Evolutionary conservation across 352 stramenopile genomes (phyloP).

Genomic region (Detonula confervacea): DNA sequence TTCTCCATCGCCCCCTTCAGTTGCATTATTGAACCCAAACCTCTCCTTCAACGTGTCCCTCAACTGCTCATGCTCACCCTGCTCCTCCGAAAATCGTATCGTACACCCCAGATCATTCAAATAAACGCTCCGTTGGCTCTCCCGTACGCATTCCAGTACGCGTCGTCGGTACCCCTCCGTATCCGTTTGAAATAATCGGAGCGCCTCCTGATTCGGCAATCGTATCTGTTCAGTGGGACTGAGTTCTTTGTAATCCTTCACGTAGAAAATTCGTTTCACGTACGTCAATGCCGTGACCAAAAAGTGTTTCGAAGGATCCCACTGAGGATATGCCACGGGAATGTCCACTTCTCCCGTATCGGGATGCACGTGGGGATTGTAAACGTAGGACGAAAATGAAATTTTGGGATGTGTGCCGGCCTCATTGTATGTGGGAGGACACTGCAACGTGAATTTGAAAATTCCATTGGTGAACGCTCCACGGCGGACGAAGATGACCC

Average conservation of each 20-base stretch:
- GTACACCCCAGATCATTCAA: slow-evolving; percentile 91
- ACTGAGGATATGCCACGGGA: slow-evolving; percentile 90
- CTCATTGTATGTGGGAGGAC: slow-evolving; percentile 91
- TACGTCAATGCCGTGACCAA: slow-evolving; percentile 95
- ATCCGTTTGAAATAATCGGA: slow-evolving; percentile 88
- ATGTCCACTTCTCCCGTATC: slow-evolving; percentile 91
- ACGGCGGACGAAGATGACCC: slow-evolving; percentile 95
- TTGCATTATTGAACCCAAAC: slow-evolving; percentile 38
- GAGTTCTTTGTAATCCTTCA: slow-evolving; percentile 90
- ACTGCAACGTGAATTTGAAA: slow-evolving; percentile 95
- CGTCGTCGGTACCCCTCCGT: slow-evolving; percentile 89
- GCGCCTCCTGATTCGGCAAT: slow-evolving; percentile 88
- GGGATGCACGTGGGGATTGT: slow-evolving; percentile 92
- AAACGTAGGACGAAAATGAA: slow-evolving; percentile 92
- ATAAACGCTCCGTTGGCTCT: slow-evolving; percentile 93
- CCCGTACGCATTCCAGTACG: slow-evolving; percentile 91
- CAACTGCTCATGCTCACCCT: slow-evolving; percentile 69
- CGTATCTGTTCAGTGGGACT: slow-evolving; percentile 44
- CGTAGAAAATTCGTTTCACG: slow-evolving; percentile 98
- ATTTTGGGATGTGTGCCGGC: slow-evolving; percentile 91
- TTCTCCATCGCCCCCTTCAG: slow-evolving; percentile 1
- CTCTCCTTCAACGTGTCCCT: slow-evolving; percentile 72
- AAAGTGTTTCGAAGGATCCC: slow-evolving; percentile 93
- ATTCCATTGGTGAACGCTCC: slow-evolving; percentile 95
- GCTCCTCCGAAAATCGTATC: slow-evolving; percentile 73